Conservation (phyloP, 305 asterid species). For the Coffea humblotiana region DNA sequence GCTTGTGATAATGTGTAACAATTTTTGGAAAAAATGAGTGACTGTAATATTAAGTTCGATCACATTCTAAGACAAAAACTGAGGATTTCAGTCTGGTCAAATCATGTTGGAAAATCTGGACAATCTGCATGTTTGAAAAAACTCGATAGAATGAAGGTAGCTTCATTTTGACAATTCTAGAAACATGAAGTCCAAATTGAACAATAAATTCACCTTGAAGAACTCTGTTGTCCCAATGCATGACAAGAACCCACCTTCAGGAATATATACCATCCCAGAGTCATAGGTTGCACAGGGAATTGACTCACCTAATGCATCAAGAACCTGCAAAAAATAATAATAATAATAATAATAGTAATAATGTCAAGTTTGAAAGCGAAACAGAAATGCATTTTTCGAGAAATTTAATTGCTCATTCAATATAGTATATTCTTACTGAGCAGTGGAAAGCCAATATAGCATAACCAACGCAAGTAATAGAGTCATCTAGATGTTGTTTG, state of each 20-base stretch:
- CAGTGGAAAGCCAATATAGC: too few species aligned
- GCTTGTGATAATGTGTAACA: background rate
- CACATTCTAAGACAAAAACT: too few species aligned
- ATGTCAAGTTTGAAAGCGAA: background rate
- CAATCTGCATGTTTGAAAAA: background rate
- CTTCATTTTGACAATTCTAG: background rate
- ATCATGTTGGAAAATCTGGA: background rate
- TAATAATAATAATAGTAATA: background rate
- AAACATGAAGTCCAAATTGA: slow-evolving; percentile 23
- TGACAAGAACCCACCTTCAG: slow-evolving; percentile 95
- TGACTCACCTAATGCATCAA: slow-evolving; percentile 88
- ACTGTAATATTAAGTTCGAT: too few species aligned
- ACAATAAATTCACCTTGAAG: slow-evolving; percentile 56
- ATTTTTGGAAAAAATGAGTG: too few species aligned
- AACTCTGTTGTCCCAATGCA: slow-evolving; percentile 93
- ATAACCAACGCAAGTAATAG: too few species aligned
- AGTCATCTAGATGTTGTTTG: too few species aligned
- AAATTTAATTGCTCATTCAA: too few species aligned
- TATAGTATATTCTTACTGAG: too few species aligned
- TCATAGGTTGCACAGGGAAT: slow-evolving; percentile 67
- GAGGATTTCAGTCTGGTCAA: too few species aligned
- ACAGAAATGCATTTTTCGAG: background rate
- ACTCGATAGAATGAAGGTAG: background rate
- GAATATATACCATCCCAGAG: slow-evolving; percentile 92
- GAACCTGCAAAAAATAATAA: slow-evolving; percentile 48